Evolutionary conservation across 2,329 filamentous ascomycete species (phyloP).

Genomic region (Penicillium sp.): DNA sequence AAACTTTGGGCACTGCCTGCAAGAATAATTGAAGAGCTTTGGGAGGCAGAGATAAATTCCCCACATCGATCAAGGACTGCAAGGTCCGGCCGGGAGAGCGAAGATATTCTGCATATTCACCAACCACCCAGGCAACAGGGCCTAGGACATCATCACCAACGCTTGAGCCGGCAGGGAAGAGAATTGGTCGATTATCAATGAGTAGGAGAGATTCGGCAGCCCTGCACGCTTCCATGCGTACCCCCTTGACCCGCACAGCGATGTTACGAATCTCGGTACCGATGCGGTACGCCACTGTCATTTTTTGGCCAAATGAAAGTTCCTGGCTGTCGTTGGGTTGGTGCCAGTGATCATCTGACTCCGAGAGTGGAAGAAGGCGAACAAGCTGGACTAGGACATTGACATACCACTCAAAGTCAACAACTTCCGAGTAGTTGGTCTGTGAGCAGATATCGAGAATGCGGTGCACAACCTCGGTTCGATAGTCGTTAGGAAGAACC

Average conservation of each 20-base stretch:
- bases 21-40: slow-evolving; percentile 77
- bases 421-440: slow-evolving; percentile 82
- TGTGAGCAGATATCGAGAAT: slow-evolving; percentile 89
- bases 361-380: slow-evolving; percentile 56
- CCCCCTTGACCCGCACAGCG: slow-evolving; percentile 84
- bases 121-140: slow-evolving; percentile 81
- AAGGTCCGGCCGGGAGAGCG: slow-evolving; percentile 72
- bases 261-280: slow-evolving; percentile 87
- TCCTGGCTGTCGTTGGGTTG: slow-evolving; percentile 16
- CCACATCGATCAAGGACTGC: slow-evolving; percentile 72
- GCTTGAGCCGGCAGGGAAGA: slow-evolving; percentile 57
- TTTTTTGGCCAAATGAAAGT: slow-evolving; percentile 12
- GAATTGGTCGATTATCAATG: slow-evolving; percentile 61
- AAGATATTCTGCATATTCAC: slow-evolving; percentile 81
- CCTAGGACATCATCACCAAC: slow-evolving; percentile 68
- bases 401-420: slow-evolving; percentile 98
- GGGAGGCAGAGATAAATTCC: slow-evolving; percentile 60
- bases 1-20: slow-evolving; percentile 85
- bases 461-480: slow-evolving; percentile 76
- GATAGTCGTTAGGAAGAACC: slow-evolving; percentile 81
- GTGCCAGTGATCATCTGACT: slow-evolving; percentile 28
- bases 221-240: slow-evolving; percentile 77
- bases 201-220: slow-evolving; percentile 77
- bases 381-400: slow-evolving; percentile 86
- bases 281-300: slow-evolving; percentile 55